Evolutionary conservation across 805 yeast species (phyloP), one percentile per base, ranked within the genome.

Genomic region (Lipomyces anomalus): DNA sequence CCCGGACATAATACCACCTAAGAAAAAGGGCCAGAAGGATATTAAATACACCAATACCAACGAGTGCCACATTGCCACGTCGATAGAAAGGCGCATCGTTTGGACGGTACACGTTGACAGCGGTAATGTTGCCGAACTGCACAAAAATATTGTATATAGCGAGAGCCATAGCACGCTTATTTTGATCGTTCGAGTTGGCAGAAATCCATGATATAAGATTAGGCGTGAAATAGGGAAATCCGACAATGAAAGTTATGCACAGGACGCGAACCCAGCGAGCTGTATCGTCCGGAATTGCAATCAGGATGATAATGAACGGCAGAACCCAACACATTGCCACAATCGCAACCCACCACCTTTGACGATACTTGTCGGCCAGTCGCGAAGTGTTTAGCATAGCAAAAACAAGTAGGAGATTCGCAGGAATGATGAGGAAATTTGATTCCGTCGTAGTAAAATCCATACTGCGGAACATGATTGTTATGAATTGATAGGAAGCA

Each of bases 91-190:
- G 89, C 32, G 68, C 69, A 58, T 82, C 89, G 36, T 69, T 71
- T 1, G 61, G 60, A 41, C 80, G 63, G 61, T 81, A 82, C 5
- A 82, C 70, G 57, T 81, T 76, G 9, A 78, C 67, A 2, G 77
- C 67, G 4, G 74, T 66, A 41, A 82, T 76, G 24, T 67, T 61
- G 1, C 79, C 84, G 1, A 76, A 67, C 57, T 82, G 88, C 0
- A 78, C 79, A 57, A 70, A 72, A 69, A 80, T 79, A 57, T 81
- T 82, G 59, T 75, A 80, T 34, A 82, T 49, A 0, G 87, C 79
- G 0, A 84, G 75, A 16, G 81, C 71, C 4, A 82, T 78, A 0
- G 86, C 75, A 55, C 89, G 68, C 4, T 76, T 66, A 17, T 79
- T 62, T 30, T 81, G 82, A 1, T 81, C 70, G 58, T 77, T 75